These are phyloP conservation scores for Monilinia polystroma DNA, from an alignment of 2,329 filamentous ascomycete species.

Conservation along the genomic window DNA sequence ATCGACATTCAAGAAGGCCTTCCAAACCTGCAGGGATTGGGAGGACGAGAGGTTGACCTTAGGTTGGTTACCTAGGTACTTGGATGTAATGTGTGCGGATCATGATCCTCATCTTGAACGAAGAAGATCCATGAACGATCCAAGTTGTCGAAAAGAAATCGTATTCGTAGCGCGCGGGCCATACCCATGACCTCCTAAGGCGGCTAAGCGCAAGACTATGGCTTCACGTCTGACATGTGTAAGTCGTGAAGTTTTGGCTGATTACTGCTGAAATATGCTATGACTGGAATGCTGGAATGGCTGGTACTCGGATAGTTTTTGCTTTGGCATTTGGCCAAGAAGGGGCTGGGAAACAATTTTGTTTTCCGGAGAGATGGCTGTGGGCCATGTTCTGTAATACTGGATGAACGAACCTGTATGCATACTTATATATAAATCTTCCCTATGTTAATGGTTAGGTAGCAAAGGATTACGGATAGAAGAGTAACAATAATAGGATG, in stretches of 20 bases:
- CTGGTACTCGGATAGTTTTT: not conserved
- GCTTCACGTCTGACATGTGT: not conserved
- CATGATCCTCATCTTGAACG: not conserved
- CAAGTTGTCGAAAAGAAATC: slow-evolving; percentile 5
- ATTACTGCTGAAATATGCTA: not conserved
- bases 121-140: not conserved
- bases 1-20: not conserved
- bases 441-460: not conserved
- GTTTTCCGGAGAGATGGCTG: not conserved
- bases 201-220: slow-evolving; percentile 7
- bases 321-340: not conserved
- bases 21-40: too few relatives aligned
- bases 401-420: too few relatives aligned
- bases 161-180: slow-evolving; percentile 15
- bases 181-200: not conserved
- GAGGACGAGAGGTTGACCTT: not conserved
- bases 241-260: not conserved
- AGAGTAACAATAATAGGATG: not conserved
- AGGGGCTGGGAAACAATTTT: not conserved
- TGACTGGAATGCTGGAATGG: not conserved
- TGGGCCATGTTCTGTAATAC: not conserved
- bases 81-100: not conserved
- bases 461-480: too few relatives aligned
- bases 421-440: not conserved
- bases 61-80: too few relatives aligned